Evolutionary conservation across 2,329 filamentous ascomycete genomes (phyloP), one percentile per base, ranked within the genome.

Genomic region (Talaromyces albobiverticillius): DNA sequence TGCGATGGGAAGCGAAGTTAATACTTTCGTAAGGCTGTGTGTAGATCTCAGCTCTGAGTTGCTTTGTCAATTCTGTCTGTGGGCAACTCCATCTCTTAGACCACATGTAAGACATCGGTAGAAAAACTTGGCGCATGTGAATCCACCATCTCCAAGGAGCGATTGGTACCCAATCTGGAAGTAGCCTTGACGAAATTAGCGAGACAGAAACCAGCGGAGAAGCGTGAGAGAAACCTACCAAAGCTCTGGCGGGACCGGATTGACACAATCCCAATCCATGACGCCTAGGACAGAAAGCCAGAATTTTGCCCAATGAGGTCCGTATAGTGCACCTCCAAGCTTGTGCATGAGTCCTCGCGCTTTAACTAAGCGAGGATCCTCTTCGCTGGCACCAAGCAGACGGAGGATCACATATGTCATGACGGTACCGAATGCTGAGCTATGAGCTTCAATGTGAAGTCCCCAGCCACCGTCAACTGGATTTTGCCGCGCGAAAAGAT

Each of bases 71-170:
- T 3, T 87, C 82, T 38, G 89, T 93, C 61, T 88, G 80, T 14
- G 90, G 88, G 60, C 87, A 88, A 25, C 80, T 81, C 85, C 90
- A 96, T 59, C 80, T 80, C 75, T 88, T 90, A 0, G 91, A 95
- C 77, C 88, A 96, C 40, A 97, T 72, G 66, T 88, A 96, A 0
- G 88, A 85, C 90, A 97, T 96, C 4, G 92, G 88, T 46, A 96
- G 70, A 65, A 93, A 96, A n/a, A 99, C 92, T 72, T 89, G 85
- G n/a, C 94, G 90, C 71, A 96, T 96, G 64, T 99, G 94, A 64
- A 97, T 89, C 93, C 92, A 96, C 92, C 93, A 96, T 61, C 90
- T 80, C 90, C 91, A 95, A 0, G 93, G 93, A 4, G 90, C 85
- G 65, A 96, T 81, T 1, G 92, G 92, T 3, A 90, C 81, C 90